These are phyloP conservation scores for Capsaspora owczarzaki DNA, from an alignment of 78 protist species.

Conservation along the genomic window DNA sequence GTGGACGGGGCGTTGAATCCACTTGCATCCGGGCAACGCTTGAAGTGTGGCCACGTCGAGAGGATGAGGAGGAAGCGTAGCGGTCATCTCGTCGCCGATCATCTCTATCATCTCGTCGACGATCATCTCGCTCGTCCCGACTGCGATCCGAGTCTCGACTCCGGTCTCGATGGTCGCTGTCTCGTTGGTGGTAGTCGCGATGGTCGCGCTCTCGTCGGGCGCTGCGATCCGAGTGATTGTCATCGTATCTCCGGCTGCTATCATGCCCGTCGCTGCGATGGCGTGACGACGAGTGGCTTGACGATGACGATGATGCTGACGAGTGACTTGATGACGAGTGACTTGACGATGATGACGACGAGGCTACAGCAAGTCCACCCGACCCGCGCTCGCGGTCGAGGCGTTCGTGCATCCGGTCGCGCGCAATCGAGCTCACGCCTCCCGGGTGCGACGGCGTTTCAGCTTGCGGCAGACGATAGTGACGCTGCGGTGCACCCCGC, in stretches of 20 bases:
- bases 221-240: no score
- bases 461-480: background rate
- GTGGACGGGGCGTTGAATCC: background rate
- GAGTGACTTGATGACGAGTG: background rate
- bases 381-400: conserved; percentile 1
- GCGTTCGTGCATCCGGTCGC: background rate
- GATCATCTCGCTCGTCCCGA: background rate
- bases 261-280: background rate
- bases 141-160: background rate
- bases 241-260: background rate
- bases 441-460: conserved; percentile 26
- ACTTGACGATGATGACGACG: background rate
- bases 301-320: background rate
- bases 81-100: background rate
- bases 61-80: no score
- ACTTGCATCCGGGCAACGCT: no score
- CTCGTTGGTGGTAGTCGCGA: background rate
- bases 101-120: background rate
- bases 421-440: conserved; percentile 4
- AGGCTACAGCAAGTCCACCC: background rate
- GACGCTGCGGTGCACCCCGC: background rate
- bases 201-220: background rate
- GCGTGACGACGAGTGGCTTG: background rate
- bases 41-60: no score
- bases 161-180: background rate